Conservation (phyloP, 441 rosid species). For the Sinapis alba region DNA sequence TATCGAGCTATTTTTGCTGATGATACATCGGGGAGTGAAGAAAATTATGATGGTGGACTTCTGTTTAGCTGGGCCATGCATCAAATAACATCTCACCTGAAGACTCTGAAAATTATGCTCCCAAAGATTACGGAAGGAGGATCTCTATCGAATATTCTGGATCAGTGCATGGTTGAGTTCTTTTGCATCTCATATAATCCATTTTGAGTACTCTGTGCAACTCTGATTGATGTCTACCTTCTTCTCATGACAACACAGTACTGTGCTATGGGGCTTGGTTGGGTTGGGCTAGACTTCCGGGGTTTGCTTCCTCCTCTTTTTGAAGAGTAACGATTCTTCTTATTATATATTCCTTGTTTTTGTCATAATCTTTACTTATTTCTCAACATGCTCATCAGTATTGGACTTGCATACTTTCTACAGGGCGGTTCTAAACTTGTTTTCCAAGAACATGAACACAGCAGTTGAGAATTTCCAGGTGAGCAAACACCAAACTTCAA, state of each 20-base stretch:
- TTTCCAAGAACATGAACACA: conserved; percentile 79
- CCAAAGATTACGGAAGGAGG: conserved; percentile 97
- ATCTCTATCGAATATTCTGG: conserved; percentile 87
- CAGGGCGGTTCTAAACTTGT: conserved; percentile 90
- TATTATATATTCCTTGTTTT: neutral
- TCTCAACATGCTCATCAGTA: neutral
- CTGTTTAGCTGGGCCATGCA: conserved; percentile 98
- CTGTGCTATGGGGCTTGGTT: conserved; percentile 93
- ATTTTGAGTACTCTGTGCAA: neutral
- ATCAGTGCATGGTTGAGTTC: conserved; percentile 84
- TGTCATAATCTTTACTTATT: neutral
- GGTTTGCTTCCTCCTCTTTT: conserved; percentile 91
- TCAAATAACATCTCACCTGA: conserved; percentile 93
- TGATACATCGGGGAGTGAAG: conserved; percentile 96
- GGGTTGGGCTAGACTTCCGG: conserved; percentile 94
- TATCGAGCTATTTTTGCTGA: conserved; percentile 96
- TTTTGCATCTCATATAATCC: conserved; percentile 11
- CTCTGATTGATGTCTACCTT: conserved; percentile 30
- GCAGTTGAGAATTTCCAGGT: conserved; percentile 96
- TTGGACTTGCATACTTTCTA: conserved; percentile 32
- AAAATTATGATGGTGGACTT: conserved; percentile 91
- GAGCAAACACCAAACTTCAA: conserved; percentile 2
- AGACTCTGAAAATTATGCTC: conserved; percentile 90
- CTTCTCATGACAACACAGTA: conserved; percentile 55
- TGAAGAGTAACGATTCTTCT: conserved; percentile 66